Evolutionary conservation across 164 flowering plant genomes (phyloP).

Genomic region (Annona squamosa): DNA sequence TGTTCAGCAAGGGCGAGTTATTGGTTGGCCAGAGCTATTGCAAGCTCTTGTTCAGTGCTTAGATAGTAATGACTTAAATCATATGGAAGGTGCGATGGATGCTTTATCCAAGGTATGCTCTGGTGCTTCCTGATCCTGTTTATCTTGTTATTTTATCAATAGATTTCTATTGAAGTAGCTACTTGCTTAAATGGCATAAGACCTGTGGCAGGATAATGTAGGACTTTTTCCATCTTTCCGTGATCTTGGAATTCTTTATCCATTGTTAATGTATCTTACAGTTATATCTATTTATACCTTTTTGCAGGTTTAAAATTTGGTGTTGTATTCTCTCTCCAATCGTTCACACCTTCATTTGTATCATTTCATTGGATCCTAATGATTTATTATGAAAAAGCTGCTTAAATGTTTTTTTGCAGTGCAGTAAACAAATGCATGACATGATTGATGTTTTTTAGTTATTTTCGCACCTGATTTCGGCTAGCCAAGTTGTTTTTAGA

Average conservation of each 20-base stretch:
- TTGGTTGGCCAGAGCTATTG: conserved; percentile 88
- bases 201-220: not conserved
- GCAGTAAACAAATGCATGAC: no score
- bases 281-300: not conserved
- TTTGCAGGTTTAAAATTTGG: not conserved
- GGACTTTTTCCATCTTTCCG: not conserved
- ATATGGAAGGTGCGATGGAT: conserved; percentile 99
- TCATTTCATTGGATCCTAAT: no score
- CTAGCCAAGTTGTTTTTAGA: no score
- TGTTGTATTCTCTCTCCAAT: no score
- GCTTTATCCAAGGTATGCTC: conserved; percentile 83
- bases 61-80: conserved; percentile 81
- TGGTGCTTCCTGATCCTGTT: not conserved
- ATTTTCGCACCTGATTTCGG: no score
- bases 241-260: not conserved
- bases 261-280: not conserved
- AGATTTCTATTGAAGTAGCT: not conserved
- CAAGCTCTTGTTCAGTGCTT: conserved; percentile 76
- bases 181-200: not conserved
- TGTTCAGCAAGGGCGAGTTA: conserved; percentile 65
- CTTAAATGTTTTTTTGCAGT: no score
- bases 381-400: no score
- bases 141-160: not conserved
- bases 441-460: no score
- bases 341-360: no score